These are phyloP conservation scores for Colletotrichum zoysiae DNA, from an alignment of 2,329 filamentous ascomycete genomes.

Conservation along the genomic window DNA sequence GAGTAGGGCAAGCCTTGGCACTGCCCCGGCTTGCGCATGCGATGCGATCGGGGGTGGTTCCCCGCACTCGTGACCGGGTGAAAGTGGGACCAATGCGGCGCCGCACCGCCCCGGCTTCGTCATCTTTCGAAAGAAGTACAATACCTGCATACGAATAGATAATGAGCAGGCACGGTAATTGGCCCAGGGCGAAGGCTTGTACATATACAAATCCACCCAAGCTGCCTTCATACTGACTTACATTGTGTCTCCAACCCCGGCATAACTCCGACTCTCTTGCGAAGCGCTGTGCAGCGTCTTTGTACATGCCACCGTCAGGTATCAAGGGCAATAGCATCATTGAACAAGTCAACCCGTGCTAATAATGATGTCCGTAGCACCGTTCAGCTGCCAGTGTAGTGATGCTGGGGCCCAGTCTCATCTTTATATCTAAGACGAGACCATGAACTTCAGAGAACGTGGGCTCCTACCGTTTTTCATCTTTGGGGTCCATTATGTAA, in stretches of 20 bases:
- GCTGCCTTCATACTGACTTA: not conserved
- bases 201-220: not conserved
- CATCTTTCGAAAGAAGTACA: not conserved
- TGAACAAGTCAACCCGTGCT: not conserved
- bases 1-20: not conserved
- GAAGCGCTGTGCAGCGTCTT: not conserved
- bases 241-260: no score
- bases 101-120: constrained; percentile 3
- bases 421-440: not conserved
- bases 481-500: not conserved
- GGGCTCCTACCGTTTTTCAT: not conserved
- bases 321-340: not conserved
- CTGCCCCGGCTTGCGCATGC: not conserved
- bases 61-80: constrained; percentile 6
- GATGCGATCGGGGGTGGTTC: not conserved
- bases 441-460: not conserved
- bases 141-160: not conserved
- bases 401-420: not conserved
- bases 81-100: constrained; percentile 13
- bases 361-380: not conserved
- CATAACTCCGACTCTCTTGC: no score
- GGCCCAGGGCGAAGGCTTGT: not conserved
- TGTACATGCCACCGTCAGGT: not conserved
- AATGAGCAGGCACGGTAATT: not conserved
- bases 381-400: not conserved